A percentile compares a stretch with the other conserved stretches of the same genome.
Evolutionary conservation across 768 basidiomycete species (phyloP).

Genomic region (Gloeostereum incarnatum): DNA sequence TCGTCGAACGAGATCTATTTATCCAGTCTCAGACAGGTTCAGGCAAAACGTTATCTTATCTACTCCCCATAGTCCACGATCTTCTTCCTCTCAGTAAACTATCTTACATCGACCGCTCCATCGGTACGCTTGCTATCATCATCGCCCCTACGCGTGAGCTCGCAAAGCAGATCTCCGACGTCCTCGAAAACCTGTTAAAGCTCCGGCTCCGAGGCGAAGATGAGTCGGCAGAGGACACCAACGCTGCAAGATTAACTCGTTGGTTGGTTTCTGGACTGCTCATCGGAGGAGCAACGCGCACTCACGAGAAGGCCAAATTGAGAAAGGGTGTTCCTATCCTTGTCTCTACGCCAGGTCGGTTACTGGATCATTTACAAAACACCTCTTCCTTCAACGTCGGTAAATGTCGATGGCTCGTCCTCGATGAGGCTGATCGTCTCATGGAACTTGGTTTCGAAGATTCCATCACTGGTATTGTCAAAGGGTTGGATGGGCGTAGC

Average conservation of each 20-base stretch:
- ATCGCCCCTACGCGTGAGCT: slow-evolving; percentile 94
- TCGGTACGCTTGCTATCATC: slow-evolving; percentile 91
- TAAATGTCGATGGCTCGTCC: slow-evolving; percentile 91
- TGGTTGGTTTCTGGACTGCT: slow-evolving; percentile 93
- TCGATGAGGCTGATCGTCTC: slow-evolving; percentile 94
- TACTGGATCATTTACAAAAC: slow-evolving; percentile 95
- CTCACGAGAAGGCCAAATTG: slow-evolving; percentile 92
- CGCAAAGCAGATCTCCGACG: slow-evolving; percentile 94
- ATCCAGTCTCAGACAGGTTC: slow-evolving; percentile 97
- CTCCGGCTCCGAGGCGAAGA: slow-evolving; percentile 59
- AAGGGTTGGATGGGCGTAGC: slow-evolving; percentile 75
- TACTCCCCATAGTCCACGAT: slow-evolving; percentile 92
- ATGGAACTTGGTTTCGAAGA: slow-evolving; percentile 99
- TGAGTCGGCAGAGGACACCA: slow-evolving; percentile 38
- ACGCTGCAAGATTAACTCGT: slow-evolving; percentile 52
- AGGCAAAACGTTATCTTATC: slow-evolving; percentile 89
- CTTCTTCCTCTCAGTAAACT: slow-evolving; percentile 80
- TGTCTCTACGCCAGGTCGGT: slow-evolving; percentile 89
- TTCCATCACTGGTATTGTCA: slow-evolving; percentile 83
- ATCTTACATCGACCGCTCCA: slow-evolving; percentile 91
- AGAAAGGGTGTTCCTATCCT: slow-evolving; percentile 94
- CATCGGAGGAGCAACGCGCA: slow-evolving; percentile 87
- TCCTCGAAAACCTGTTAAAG: slow-evolving; percentile 75
- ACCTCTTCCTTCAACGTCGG: slow-evolving; percentile 88
- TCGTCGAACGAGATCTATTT: slow-evolving; percentile 63